Evolutionary conservation across 2,329 filamentous ascomycete genomes (phyloP), one percentile per base, ranked within the genome.

Genomic region (Diaporthe velutina): DNA sequence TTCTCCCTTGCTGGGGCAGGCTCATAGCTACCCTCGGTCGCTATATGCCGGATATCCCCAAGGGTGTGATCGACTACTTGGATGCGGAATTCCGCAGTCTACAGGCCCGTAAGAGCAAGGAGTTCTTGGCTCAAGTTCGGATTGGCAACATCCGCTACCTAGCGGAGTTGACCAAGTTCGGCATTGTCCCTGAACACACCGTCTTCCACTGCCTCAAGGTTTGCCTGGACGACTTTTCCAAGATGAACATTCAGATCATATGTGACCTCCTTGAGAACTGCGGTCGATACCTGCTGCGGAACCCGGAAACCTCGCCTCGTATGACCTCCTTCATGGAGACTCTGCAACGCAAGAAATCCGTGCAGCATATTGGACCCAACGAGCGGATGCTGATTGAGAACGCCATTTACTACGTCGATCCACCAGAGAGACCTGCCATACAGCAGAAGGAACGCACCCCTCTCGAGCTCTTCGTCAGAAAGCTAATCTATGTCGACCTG

Each of bases 211-310:
- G 97, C 82, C 91, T 99, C 79, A 99, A 98, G 83, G 96, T 99
- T 82, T 97, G 96, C 78, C 86, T 99, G 38, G 97, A 99, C 80
- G 97, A 99, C 81, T 99, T 99, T 81, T 98, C 97, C 3, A 91
- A 96, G 76, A 98, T 98, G 94, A 99, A 99, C 81, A 98, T 99
- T 77, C 97, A 99, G 83, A 98, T 99, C 79, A 96, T 99, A 77
- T 97, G 96, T 80, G 98, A 97, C 80, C 88, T 99, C 38, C 89
- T 99, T 30, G 97, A 99, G 83, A 98, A 98, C 77, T 99, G 97
- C 81, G 97, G 97, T 57, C 92, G 97, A 25, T 99, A 98, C 83
- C 87, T 99, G 30, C 89, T 99, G 74, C 94, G 96, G 67, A 98
- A 97, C 78, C 93, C 95, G 0, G 96, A 98, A 76, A 98, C 97